A percentile compares a stretch with the other conserved stretches of the same genome.
Conservation (phyloP, 192 early-diverging fungal genomes). For the Dissophora ornata region DNA sequence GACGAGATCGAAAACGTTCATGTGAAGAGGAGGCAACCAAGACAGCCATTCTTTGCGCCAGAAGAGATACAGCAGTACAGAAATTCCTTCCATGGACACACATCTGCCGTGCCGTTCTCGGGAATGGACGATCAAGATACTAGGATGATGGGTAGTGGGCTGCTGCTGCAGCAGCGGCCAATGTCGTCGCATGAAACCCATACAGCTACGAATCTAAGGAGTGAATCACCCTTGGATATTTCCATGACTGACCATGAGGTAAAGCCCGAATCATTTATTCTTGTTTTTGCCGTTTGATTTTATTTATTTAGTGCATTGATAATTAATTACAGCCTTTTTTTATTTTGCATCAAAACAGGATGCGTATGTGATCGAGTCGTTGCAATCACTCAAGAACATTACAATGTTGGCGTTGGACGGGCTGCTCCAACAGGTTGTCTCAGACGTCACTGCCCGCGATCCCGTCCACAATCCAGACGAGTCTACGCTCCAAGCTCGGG, state of each 20-base stretch:
- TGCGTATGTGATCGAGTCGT: slow-evolving; percentile 61
- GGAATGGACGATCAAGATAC: slow-evolving; percentile 8
- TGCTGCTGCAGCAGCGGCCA: background rate
- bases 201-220: background rate
- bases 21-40: background rate
- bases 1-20: too few species aligned
- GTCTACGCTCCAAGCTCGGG: slow-evolving; percentile 40
- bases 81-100: slow-evolving; percentile 42
- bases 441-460: slow-evolving; percentile 40
- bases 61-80: slow-evolving; percentile 11
- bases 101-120: slow-evolving; percentile 8
- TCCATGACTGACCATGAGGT: slow-evolving; percentile 36
- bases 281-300: too few species aligned
- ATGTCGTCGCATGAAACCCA: slow-evolving; percentile 18
- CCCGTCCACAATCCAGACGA: slow-evolving; percentile 43
- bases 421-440: slow-evolving; percentile 60
- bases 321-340: too few species aligned
- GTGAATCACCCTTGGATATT: slow-evolving; percentile 9
- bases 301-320: too few species aligned
- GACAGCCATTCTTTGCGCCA: too few species aligned
- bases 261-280: background rate
- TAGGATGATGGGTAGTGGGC: background rate
- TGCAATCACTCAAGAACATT: slow-evolving; percentile 63
- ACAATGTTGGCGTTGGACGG: slow-evolving; percentile 62
- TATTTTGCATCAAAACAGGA: slow-evolving; percentile 19